Evolutionary conservation across 176 grass and related monocot species (phyloP).

Genomic region (Thalia dealbata): DNA sequence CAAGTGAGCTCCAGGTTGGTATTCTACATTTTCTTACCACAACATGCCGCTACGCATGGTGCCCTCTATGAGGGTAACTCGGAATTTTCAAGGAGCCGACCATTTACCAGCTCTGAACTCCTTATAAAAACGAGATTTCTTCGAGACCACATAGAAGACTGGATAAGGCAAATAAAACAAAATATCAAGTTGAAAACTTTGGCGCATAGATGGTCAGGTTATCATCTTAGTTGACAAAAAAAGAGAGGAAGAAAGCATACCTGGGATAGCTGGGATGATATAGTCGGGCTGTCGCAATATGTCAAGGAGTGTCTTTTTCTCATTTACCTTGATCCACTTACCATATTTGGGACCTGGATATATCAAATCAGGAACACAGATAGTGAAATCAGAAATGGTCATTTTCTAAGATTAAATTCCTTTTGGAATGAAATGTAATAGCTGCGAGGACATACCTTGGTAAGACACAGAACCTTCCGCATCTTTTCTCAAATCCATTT

Average conservation of each 20-base stretch:
- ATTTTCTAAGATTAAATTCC: not conserved
- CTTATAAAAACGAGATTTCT: slow-evolving; percentile 61
- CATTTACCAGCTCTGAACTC: slow-evolving; percentile 68
- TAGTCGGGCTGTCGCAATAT: slow-evolving; percentile 46
- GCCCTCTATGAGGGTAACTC: not conserved
- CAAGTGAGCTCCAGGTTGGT: not conserved
- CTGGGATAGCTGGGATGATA: slow-evolving; percentile 66
- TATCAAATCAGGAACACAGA: slow-evolving; percentile 12
- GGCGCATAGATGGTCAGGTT: not conserved
- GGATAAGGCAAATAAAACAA: slow-evolving; percentile 11
- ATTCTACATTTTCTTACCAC: not conserved
- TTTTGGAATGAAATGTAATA: too few relatives aligned
- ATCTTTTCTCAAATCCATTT: slow-evolving; percentile 37
- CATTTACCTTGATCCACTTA: slow-evolving; percentile 67
- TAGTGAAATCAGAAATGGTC: not conserved
- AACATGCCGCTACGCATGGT: not conserved
- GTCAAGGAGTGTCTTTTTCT: slow-evolving; percentile 64
- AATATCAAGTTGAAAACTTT: not conserved
- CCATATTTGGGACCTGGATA: slow-evolving; percentile 26
- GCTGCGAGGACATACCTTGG: slow-evolving; percentile 50
- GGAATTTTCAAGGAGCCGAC: slow-evolving; percentile 43
- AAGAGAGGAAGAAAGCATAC: slow-evolving; percentile 44
- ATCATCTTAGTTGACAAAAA: not conserved
- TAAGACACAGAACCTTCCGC: slow-evolving; percentile 13
- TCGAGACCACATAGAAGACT: slow-evolving; percentile 91